Evolutionary conservation across 768 basidiomycete genomes (phyloP).

Genomic region (Hebeloma cylindrosporum): DNA sequence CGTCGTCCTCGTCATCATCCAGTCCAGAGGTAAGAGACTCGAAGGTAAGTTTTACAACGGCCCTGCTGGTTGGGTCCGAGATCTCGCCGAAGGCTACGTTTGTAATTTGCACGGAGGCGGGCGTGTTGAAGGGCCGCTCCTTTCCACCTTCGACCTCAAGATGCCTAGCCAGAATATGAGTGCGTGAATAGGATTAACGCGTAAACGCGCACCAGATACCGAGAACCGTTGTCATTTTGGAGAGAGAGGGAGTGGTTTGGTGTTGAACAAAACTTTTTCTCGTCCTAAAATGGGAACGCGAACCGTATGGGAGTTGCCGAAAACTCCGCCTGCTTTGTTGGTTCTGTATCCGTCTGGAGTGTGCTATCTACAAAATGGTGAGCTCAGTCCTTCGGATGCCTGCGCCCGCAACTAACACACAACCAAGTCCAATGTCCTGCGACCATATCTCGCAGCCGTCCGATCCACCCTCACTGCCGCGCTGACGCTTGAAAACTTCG

Average conservation of each 20-base stretch:
- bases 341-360: constrained; percentile 1
- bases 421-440: constrained; percentile 84
- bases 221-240: constrained; percentile 57
- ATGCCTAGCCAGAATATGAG: constrained; percentile 48
- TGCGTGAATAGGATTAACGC: constrained; percentile 20
- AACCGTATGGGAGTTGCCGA: constrained; percentile 28
- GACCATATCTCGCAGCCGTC: constrained; percentile 95
- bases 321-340: constrained; percentile 45
- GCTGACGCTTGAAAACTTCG: constrained; percentile 95
- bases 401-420: not conserved
- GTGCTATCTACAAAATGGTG: constrained; percentile 56
- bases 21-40: constrained; percentile 37
- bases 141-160: constrained; percentile 57
- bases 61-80: constrained; percentile 56
- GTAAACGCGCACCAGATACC: constrained; percentile 61
- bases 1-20: constrained; percentile 48
- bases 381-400: constrained; percentile 21
- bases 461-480: constrained; percentile 97
- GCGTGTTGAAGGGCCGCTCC: constrained; percentile 54
- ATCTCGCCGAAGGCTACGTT: constrained; percentile 82
- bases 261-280: constrained; percentile 20
- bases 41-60: constrained; percentile 69
- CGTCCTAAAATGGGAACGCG: constrained; percentile 19
- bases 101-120: constrained; percentile 74
- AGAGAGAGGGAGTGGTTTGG: constrained; percentile 10